A percentile compares a stretch with the other conserved stretches of the same genome.
phyloP scores from a whole-genome alignment of 1,139 yeast genomes.

The Blastobotrys capitulatus region DNA sequence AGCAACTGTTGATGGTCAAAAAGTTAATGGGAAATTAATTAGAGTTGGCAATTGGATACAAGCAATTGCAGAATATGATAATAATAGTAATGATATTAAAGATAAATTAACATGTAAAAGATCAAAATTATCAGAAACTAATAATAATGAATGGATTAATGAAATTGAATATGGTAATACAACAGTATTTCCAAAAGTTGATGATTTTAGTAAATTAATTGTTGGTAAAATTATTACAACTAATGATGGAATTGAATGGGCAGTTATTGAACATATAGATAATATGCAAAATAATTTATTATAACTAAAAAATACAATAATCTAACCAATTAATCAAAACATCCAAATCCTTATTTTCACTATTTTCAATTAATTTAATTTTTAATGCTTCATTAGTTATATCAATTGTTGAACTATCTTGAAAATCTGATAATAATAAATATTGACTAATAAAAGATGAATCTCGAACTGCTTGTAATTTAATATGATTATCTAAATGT shows the following conservation, averaged over 20 bases:
- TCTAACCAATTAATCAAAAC: slow-evolving; percentile 9
- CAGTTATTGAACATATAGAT: slow-evolving; percentile 12
- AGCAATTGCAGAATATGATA: slow-evolving; percentile 16
- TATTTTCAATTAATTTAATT: background rate
- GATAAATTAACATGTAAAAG: slow-evolving; percentile 13
- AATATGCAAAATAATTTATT: background rate
- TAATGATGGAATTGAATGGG: slow-evolving; percentile 14
- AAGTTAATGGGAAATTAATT: slow-evolving; percentile 20
- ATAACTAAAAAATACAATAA: slow-evolving; percentile 2
- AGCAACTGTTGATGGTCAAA: slow-evolving; percentile 14
- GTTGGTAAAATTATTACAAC: slow-evolving; percentile 11
- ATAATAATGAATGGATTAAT: slow-evolving; percentile 12
- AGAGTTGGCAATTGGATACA: slow-evolving; percentile 24
- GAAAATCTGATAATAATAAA: background rate
- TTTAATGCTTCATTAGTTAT: no score
- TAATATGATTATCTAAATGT: background rate
- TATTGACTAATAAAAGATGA: background rate
- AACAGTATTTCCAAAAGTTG: background rate
- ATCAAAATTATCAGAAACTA: background rate
- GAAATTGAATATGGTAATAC: slow-evolving; percentile 4
- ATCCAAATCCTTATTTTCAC: background rate
- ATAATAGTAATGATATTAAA: background rate
- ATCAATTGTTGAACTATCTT: no score
- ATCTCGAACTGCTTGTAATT: background rate
- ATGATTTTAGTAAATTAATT: slow-evolving; percentile 2